A percentile compares a stretch with the other conserved stretches of the same genome.
Evolutionary conservation across 768 basidiomycete genomes (phyloP).

Genomic region (Suillus clintonianus): DNA sequence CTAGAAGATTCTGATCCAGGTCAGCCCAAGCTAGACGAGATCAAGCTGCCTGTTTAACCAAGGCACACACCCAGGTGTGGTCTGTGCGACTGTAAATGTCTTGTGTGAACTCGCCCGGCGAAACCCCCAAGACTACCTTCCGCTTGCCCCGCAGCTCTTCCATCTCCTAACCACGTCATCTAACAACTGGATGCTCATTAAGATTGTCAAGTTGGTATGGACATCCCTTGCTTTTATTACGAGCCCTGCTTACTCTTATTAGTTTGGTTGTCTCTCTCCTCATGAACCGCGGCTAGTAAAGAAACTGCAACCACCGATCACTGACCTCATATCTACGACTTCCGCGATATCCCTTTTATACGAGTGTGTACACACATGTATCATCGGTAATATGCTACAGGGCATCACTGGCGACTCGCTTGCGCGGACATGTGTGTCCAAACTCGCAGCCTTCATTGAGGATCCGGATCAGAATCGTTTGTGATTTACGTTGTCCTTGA

Average conservation of each 20-base stretch:
- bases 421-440: conserved; percentile 88
- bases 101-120: conserved; percentile 88
- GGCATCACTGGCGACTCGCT: conserved; percentile 74
- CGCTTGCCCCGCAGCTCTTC: conserved; percentile 90
- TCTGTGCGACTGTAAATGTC: conserved; percentile 93
- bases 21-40: conserved; percentile 24
- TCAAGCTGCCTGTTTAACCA: conserved; percentile 2
- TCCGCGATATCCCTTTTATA: conserved; percentile 94
- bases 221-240: neutral
- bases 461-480: conserved; percentile 94
- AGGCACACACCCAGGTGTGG: conserved; percentile 60
- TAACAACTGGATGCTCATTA: conserved; percentile 99
- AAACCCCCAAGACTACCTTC: conserved; percentile 78
- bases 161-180: conserved; percentile 90
- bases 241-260: conserved; percentile 8
- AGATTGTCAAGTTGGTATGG: conserved; percentile 91
- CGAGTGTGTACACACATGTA: conserved; percentile 98
- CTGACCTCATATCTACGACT: conserved; percentile 93
- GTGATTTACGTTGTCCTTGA: conserved; percentile 33
- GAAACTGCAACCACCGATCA: conserved; percentile 93
- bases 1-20: conserved; percentile 78
- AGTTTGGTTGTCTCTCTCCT: conserved; percentile 95
- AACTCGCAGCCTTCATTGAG: conserved; percentile 87
- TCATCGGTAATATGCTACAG: conserved; percentile 94
- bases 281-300: conserved; percentile 91